Evolutionary conservation across 306 rosid species (phyloP), one percentile per base, ranked within the genome.

Genomic region (Geum urbanum): DNA sequence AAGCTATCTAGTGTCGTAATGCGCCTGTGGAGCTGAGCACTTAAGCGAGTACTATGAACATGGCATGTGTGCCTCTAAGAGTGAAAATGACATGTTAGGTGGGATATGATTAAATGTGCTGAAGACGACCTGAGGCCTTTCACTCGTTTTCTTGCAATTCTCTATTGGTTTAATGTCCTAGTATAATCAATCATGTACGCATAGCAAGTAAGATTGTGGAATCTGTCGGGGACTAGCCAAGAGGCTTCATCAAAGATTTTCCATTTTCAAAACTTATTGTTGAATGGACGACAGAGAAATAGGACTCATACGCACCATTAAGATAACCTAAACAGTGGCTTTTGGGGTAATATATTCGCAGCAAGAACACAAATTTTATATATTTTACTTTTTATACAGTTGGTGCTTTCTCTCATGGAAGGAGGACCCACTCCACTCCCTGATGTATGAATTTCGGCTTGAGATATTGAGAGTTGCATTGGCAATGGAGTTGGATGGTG

Each of bases 401-500:
- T 32, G 63, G 63, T 58, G 44, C 63, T 56, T 56, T 24, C 0
- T 39, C 62, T 56, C 45, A 35, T 24, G 6, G 12, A 8, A 14
- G 16, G 35, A 35, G 22, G 65, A 35, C 65, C 64, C 65, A 32
- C 63, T 27, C 18, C 27, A 10, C 51, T 47, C 13, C 13, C 12
- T 57, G 43, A 59, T 59, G 65, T 15, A 41, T 20, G 65, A 59
- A 46, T 59, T 59, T 7, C 16, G 15, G 64, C 11, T 58, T 58
- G 64, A 58, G 64, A 58, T 4, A 5, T 59, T 18, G 20, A 52
- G 57, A 19, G 18, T 67, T 51, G 49, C 8, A 19, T 18, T 39
- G 52, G 43, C 39, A 65, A 46, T 65, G 69, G 41, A 45, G 72
- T 20, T 7, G 18, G 47, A 49, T n/a, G 40, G 39, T 6, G 71